Evolutionary conservation across 225 moss, liverwort and hornwort species (phyloP).

Genomic region (Sphagnum tenellum): DNA sequence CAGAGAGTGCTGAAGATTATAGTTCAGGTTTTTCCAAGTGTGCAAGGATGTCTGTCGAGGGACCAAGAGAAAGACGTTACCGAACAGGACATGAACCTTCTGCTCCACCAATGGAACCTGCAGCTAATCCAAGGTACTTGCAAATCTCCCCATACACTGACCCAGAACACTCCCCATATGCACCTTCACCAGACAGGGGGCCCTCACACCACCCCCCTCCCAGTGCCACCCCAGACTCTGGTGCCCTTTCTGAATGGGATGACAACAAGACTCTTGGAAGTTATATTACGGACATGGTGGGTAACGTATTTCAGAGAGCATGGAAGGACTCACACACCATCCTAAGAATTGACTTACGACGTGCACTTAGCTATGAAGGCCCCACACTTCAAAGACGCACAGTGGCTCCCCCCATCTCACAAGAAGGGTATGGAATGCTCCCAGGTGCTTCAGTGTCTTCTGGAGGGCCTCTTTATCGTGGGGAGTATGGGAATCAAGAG

Average conservation of each 20-base stretch:
- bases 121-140: not conserved
- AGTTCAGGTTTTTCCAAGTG: too few species aligned
- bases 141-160: slow-evolving; percentile 14
- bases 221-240: not conserved
- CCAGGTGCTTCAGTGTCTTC: slow-evolving; percentile 25
- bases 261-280: slow-evolving; percentile 8
- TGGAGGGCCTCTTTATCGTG: slow-evolving; percentile 23
- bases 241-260: not conserved
- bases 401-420: not conserved
- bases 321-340: slow-evolving; percentile 31
- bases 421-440: slow-evolving; percentile 1
- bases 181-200: slow-evolving; percentile 2
- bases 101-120: slow-evolving; percentile 4
- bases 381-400: slow-evolving; percentile 3
- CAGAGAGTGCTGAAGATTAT: too few species aligned
- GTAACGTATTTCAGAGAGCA: slow-evolving; percentile 11
- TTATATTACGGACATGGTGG: slow-evolving; percentile 8
- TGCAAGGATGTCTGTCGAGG: slow-evolving; percentile 1
- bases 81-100: slow-evolving; percentile 5
- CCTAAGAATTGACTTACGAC: slow-evolving; percentile 24
- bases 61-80: not conserved
- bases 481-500: slow-evolving; percentile 13
- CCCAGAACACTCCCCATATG: slow-evolving; percentile 10
- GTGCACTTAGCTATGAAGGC: slow-evolving; percentile 14
- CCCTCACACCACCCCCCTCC: too few species aligned